These are phyloP conservation scores for Aspergillus homomorphus DNA, from an alignment of 495 filamentous ascomycete genomes.

Conservation along the genomic window DNA sequence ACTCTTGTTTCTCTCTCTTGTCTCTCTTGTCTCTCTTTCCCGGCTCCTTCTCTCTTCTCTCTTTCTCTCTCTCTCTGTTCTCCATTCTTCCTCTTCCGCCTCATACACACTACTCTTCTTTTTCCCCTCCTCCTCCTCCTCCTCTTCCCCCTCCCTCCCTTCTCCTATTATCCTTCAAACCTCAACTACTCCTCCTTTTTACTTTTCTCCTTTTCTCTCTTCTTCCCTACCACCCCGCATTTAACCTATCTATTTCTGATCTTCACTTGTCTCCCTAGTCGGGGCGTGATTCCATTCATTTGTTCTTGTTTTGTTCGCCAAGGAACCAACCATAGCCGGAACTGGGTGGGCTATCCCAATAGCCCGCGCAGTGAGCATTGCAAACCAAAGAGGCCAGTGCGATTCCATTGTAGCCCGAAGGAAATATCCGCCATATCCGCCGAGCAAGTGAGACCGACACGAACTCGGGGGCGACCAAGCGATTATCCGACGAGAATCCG, in stretches of 20 bases:
- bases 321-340: not conserved
- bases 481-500: slow-evolving; percentile 6
- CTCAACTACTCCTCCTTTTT: not conserved
- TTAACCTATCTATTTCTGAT: not conserved
- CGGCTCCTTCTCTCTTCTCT: slow-evolving; percentile 1
- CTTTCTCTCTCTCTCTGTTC: slow-evolving; percentile 5
- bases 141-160: not conserved
- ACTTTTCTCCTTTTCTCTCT: not conserved
- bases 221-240: not conserved
- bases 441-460: not conserved
- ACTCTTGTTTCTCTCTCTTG: slow-evolving; percentile 7
- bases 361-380: not conserved
- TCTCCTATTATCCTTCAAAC: slow-evolving; percentile 2
- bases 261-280: not conserved
- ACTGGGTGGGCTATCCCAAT: not conserved
- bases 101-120: slow-evolving; percentile 1
- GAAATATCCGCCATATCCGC: not conserved
- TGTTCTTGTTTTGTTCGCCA: not conserved
- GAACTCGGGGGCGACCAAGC: not conserved
- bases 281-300: not conserved
- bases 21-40: slow-evolving; percentile 4
- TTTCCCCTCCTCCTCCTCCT: not conserved
- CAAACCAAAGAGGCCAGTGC: not conserved
- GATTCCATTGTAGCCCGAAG: not conserved
- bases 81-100: not conserved